Conservation (phyloP, 2,329 filamentous ascomycete species). For the Exutisphaerella laricina region DNA sequence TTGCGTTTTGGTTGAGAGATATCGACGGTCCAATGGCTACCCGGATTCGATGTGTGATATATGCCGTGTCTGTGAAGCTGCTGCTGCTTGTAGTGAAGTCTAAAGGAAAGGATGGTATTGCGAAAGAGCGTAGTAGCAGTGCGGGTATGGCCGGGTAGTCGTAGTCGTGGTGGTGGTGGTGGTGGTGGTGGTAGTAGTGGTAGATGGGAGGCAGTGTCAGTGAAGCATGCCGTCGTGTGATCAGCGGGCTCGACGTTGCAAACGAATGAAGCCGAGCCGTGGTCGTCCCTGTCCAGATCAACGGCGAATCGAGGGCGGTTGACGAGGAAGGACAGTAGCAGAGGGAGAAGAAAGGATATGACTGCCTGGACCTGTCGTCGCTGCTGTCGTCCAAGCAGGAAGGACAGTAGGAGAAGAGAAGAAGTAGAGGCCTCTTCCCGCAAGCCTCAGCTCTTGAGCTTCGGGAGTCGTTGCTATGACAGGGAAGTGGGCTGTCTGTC, state of each 20-base stretch:
- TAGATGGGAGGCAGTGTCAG: slow-evolving; percentile 3
- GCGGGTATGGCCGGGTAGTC: too few relatives aligned
- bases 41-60: neutral
- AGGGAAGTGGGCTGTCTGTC: slow-evolving; percentile 3
- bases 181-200: slow-evolving; percentile 1
- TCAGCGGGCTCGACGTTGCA: slow-evolving; percentile 5
- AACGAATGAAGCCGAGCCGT: slow-evolving; percentile 7
- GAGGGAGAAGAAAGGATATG: too few relatives aligned
- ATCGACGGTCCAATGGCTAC: neutral
- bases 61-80: neutral
- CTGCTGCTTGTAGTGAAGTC: neutral
- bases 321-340: neutral
- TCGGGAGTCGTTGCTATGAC: slow-evolving; percentile 4
- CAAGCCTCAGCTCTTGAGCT: neutral
- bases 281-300: neutral
- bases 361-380: neutral
- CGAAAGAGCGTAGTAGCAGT: slow-evolving; percentile 3
- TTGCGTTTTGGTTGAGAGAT: slow-evolving; percentile 7
- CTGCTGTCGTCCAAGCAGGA: neutral
- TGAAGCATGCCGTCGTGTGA: slow-evolving; percentile 2
- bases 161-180: neutral
- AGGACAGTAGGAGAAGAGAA: neutral
- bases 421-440: neutral
- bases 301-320: neutral
- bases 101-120: slow-evolving; percentile 3